These are phyloP conservation scores for Aspergillus pseudoglaucus DNA, from an alignment of 2,329 filamentous ascomycete genomes.

Conservation along the genomic window DNA sequence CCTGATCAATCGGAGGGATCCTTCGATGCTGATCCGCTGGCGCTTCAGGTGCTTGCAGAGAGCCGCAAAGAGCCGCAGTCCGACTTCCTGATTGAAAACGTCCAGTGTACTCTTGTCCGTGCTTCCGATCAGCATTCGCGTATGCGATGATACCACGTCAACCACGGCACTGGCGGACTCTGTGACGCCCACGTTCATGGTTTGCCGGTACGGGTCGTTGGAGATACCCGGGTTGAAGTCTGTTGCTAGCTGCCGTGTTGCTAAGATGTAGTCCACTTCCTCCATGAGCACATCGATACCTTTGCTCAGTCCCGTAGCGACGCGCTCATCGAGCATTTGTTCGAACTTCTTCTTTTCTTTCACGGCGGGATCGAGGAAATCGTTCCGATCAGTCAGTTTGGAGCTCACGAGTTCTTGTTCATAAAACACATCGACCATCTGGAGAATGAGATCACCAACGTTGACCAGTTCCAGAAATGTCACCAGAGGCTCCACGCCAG, in stretches of 20 bases:
- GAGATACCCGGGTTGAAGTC: conserved; percentile 74
- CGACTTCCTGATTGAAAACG: conserved; percentile 97
- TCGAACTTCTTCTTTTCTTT: conserved; percentile 98
- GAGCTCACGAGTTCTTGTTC: conserved; percentile 83
- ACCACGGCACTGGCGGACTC: conserved; percentile 73
- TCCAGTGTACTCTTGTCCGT: conserved; percentile 98
- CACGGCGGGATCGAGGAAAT: conserved; percentile 85
- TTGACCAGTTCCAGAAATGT: conserved; percentile 97
- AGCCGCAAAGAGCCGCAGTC: conserved; percentile 80
- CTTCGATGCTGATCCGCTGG: conserved; percentile 82
- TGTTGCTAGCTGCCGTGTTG: conserved; percentile 74
- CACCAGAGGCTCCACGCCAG: conserved; percentile 80
- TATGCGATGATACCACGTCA: conserved; percentile 79
- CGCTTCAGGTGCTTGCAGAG: conserved; percentile 97
- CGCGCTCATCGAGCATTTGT: conserved; percentile 95
- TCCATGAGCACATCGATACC: conserved; percentile 98
- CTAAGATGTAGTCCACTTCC: conserved; percentile 92
- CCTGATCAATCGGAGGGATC: conserved; percentile 82
- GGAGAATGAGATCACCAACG: conserved; percentile 92
- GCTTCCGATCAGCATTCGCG: conserved; percentile 84
- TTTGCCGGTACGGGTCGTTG: conserved; percentile 26
- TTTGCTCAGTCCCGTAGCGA: conserved; percentile 91
- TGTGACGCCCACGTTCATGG: conserved; percentile 58
- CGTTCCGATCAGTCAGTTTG: conserved; percentile 81
- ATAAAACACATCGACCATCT: conserved; percentile 99